Conservation (phyloP, 495 filamentous ascomycete genomes). For the Penicillium psychrofluorescens region DNA sequence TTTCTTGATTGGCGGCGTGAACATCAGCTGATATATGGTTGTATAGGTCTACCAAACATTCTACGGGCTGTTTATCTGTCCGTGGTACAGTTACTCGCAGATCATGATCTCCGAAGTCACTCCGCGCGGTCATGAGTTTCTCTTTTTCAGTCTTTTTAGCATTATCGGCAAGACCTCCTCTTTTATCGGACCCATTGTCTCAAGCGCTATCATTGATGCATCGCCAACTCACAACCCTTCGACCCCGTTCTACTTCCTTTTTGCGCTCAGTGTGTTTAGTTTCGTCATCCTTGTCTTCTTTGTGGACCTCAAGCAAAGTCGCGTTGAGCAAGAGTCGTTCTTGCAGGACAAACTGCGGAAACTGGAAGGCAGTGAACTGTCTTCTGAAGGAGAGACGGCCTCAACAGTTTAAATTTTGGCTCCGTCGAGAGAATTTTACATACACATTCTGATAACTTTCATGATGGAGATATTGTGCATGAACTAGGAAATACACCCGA, state of each 20-base stretch:
- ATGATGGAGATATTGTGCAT: too few species aligned
- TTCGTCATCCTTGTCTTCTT: slow-evolving; percentile 41
- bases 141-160: slow-evolving; percentile 61
- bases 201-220: slow-evolving; percentile 59
- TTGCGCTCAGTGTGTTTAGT: slow-evolving; percentile 49
- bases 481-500: too few species aligned
- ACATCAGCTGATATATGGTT: not conserved
- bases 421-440: too few species aligned
- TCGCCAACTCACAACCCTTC: slow-evolving; percentile 43
- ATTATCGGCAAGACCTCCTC: slow-evolving; percentile 59
- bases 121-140: slow-evolving; percentile 55
- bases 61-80: slow-evolving; percentile 59
- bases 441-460: too few species aligned
- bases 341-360: slow-evolving; percentile 12
- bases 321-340: slow-evolving; percentile 43
- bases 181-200: slow-evolving; percentile 59
- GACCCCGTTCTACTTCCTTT: slow-evolving; percentile 59
- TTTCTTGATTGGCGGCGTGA: not conserved
- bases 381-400: not conserved
- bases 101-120: slow-evolving; percentile 64
- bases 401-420: too few species aligned
- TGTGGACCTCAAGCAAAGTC: slow-evolving; percentile 53
- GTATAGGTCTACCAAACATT: slow-evolving; percentile 50
- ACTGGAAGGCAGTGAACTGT: slow-evolving; percentile 3
- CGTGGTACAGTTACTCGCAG: slow-evolving; percentile 62